Base-by-base conservation (phyloP, 352 stramenopile genomes). In the Pythium aristosporum region DNA sequence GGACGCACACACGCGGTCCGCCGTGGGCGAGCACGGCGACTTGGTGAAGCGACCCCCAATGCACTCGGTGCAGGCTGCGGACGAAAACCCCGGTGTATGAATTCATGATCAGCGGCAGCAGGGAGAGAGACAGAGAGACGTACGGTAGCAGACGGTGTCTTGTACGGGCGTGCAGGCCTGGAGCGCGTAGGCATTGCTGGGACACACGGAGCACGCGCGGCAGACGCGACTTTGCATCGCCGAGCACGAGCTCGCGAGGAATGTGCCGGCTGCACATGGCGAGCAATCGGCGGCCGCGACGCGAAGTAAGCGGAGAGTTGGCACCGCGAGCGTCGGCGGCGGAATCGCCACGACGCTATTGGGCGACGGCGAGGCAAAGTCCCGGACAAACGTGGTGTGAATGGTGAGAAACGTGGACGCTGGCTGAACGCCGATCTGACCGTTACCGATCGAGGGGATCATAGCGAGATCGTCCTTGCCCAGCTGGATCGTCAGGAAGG, bases 1-100 rank as follows among this genome's bases (percentile, higher is more conserved):
- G 6, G 71, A 46, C 16, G 51, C 52, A 52, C 85, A 93, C 21
- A 87, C 73, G 25, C 85, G 80, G 64, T 93, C 68, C 1, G 70
- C 76, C 1, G 67, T 88, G 52, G 83, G 65, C 7, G 81, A 75
- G 56, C 85, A 94, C 13, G 63, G 50, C 1, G 72, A 59, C 0
- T 75, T 57, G 3, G 73, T 72, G 54, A 72, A 94, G 58, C 86
- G 73, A 13, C 73, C 71, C 0, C 69, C 73, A 1, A 71, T 77
- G 41, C 85, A 94, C 55, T 92, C 83, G 10, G 75, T 88, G 50
- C 84, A 91, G 0, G 82, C 83, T 92, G 67, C n/a, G n/a, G n/a
- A n/a, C n/a, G n/a, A n/a, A n/a, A n/a, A n/a, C n/a, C n/a, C n/a
- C n/a, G n/a, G n/a, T n/a, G n/a, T n/a, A n/a, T n/a, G n/a, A n/a